Evolutionary conservation across 768 basidiomycete genomes (phyloP).

Genomic region (Tylopilus sp.): DNA sequence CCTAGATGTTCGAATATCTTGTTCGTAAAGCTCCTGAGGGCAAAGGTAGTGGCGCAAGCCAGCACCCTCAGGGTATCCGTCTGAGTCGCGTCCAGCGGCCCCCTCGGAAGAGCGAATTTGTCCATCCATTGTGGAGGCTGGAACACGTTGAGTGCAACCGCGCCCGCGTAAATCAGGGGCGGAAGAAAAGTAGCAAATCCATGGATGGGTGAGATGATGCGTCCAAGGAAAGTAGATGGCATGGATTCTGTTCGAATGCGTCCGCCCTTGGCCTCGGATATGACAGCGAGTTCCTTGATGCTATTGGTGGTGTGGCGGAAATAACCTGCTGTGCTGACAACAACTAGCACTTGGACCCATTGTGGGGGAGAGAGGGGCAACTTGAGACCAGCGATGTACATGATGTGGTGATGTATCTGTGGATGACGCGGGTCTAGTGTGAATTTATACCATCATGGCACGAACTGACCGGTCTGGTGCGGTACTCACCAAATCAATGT

Average conservation of each 20-base stretch:
- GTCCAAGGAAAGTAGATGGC: conserved; percentile 15
- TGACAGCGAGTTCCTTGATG: background rate
- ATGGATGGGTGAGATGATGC: conserved; percentile 26
- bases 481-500: conserved; percentile 2
- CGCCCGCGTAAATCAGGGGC: conserved; percentile 24
- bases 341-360: conserved; percentile 13
- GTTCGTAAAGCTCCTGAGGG: background rate
- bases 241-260: conserved; percentile 15
- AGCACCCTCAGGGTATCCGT: conserved; percentile 7
- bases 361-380: conserved; percentile 4
- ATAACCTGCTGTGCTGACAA: conserved; percentile 11
- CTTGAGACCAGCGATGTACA: conserved; percentile 17
- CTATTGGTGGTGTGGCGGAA: background rate
- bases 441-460: no score
- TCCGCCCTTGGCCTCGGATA: conserved; percentile 13
- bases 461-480: background rate
- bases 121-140: conserved; percentile 31
- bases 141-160: conserved; percentile 23
- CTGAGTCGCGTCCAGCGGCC: conserved; percentile 9
- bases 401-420: background rate
- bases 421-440: background rate
- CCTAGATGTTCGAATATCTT: conserved; percentile 14
- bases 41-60: conserved; percentile 20
- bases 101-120: conserved; percentile 13
- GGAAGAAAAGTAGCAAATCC: conserved; percentile 12